Evolutionary conservation across 257 asterid species (phyloP), one percentile per base, ranked within the genome.

Genomic region (Jasminum sambac): DNA sequence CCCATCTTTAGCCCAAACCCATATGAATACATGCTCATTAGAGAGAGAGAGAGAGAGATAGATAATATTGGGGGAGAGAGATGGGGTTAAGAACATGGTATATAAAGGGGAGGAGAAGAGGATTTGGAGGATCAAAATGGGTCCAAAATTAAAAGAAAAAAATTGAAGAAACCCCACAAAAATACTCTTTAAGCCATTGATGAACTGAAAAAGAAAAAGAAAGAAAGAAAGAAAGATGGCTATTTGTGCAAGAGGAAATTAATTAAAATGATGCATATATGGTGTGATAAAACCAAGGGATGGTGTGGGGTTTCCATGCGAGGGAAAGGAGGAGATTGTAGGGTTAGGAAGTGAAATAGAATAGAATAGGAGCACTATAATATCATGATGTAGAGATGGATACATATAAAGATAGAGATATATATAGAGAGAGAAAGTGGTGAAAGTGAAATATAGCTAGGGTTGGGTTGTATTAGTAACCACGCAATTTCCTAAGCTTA

Each of bases 401-500:
- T 60, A 50, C 2, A 50, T 3, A 55, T 84, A 84, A 80, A 89
- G 82, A 89, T 84, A 87, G 85, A 68, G 57, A 79, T 74, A 72
- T 68, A 72, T 39, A 75, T 46, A 75, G 57, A 55, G 50, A 64
- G 62, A 55, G 67, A 44, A 52, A 58, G 42, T 64, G 76, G 34
- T 68, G 63, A 8, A 43, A 40, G 42, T 69, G 52, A 12, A 69
- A 72, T 24, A 59, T 34, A 79, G 76, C n/a, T n/a, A n/a, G n/a
- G n/a, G n/a, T n/a, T n/a, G n/a, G 75, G 65, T 58, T 24, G 64
- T 48, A 72, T 71, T 76, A 64, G 81, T 69, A 70, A 63, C 81
- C 83, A 80, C 86, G 86, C 86, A 87, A 80, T 80, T 80, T 85
- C 91, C 85, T 83, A 78, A 79, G 83, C 77, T 74, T 19, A 19